These are phyloP conservation scores for Cladosporium cucumerinum DNA, from an alignment of 2,329 filamentous ascomycete species.

Conservation along the genomic window DNA sequence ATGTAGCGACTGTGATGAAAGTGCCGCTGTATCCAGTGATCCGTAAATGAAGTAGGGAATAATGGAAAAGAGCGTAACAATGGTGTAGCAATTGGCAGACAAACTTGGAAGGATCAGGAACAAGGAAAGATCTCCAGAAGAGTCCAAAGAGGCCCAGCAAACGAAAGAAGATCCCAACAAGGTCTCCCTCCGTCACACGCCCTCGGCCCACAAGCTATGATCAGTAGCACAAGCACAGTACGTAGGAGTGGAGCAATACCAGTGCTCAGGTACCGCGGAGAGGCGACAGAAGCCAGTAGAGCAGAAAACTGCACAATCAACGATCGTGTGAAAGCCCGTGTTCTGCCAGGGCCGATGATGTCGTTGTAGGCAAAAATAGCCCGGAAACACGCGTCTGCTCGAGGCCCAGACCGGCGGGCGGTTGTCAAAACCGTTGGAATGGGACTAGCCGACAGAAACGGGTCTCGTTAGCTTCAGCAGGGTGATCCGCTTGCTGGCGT, in stretches of 20 bases:
- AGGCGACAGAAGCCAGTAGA: background rate
- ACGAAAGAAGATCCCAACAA: slow-evolving; percentile 10
- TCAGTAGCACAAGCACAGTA: background rate
- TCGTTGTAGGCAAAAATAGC: slow-evolving; percentile 15
- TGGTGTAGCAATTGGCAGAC: background rate
- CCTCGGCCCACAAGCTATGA: slow-evolving; percentile 4
- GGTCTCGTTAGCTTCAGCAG: slow-evolving; percentile 11
- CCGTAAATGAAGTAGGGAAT: background rate
- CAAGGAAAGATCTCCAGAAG: slow-evolving; percentile 5
- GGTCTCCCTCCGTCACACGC: background rate
- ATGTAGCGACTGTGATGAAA: slow-evolving; percentile 7
- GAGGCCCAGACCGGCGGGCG: slow-evolving; percentile 16
- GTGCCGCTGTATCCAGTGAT: background rate
- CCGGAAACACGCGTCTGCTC: slow-evolving; percentile 14
- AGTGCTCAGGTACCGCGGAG: slow-evolving; percentile 11
- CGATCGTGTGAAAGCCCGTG: background rate
- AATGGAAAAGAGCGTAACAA: background rate
- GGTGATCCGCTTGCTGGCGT: slow-evolving; percentile 9
- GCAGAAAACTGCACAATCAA: slow-evolving; percentile 1
- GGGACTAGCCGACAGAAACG: slow-evolving; percentile 3
- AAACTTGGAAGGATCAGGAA: slow-evolving; percentile 3
- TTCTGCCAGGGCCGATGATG: slow-evolving; percentile 10
- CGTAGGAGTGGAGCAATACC: background rate
- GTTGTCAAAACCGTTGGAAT: slow-evolving; percentile 14
- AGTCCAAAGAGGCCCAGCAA: slow-evolving; percentile 1